These are phyloP conservation scores for Protostelium mycophagum DNA, from an alignment of 78 protist genomes.

Conservation along the genomic window DNA sequence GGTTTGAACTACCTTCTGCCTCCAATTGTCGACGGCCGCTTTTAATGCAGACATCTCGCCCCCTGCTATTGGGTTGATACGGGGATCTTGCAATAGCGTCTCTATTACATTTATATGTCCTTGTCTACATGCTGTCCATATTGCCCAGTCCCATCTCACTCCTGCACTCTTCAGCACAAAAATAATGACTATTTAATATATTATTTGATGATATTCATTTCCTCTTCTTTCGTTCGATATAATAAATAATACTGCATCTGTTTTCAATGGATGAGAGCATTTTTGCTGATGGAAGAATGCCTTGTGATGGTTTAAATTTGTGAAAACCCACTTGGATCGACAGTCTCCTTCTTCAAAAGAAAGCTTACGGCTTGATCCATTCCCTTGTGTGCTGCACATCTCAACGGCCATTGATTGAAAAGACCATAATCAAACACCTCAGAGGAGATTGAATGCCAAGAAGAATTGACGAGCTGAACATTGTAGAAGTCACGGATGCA, in stretches of 20 bases:
- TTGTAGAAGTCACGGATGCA: neutral
- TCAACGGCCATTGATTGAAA: neutral
- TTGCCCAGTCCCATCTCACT: neutral
- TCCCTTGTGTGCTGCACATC: neutral
- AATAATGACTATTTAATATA: too few species aligned
- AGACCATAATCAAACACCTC: neutral
- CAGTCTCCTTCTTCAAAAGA: neutral
- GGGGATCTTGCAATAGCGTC: neutral
- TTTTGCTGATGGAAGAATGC: neutral
- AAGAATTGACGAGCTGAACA: neutral
- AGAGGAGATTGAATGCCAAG: neutral
- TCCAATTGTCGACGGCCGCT: neutral
- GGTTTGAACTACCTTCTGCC: neutral
- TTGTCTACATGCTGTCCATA: neutral
- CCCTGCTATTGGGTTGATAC: neutral
- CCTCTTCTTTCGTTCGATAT: too few species aligned
- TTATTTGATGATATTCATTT: too few species aligned
- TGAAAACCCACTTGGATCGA: neutral
- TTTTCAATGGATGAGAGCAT: neutral
- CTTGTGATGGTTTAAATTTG: too few species aligned
- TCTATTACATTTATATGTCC: neutral
- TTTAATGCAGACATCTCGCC: neutral
- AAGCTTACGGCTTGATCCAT: neutral
- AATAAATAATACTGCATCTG: too few species aligned
- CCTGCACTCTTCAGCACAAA: too few species aligned